phyloP scores from a whole-genome alignment of 768 basidiomycete species.

The Amanita exitialis region DNA sequence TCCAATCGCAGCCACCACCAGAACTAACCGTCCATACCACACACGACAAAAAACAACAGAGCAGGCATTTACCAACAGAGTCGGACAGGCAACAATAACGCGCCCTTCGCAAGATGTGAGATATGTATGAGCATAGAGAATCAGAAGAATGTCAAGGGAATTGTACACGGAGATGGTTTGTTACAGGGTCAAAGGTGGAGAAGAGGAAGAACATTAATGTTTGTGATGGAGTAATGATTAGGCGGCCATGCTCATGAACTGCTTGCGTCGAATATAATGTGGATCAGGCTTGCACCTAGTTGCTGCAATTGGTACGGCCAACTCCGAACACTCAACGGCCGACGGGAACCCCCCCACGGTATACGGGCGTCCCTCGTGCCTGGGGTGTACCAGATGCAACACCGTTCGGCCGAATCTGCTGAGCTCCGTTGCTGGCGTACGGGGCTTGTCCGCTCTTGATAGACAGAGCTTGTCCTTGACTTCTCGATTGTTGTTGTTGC shows the following conservation, averaged over 20 bases:
- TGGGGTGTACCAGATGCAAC: conserved; percentile 10
- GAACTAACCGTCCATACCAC: neutral
- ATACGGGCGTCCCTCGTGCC: conserved; percentile 19
- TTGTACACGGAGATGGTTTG: neutral
- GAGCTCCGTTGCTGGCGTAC: conserved; percentile 26
- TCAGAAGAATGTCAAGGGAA: neutral
- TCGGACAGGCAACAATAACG: neutral
- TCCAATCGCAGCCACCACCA: neutral
- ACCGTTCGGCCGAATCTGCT: conserved; percentile 15
- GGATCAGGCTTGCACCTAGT: neutral
- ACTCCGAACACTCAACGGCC: conserved; percentile 18
- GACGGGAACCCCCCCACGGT: conserved; percentile 28
- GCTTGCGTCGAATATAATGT: conserved; percentile 1
- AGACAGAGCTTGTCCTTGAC: neutral
- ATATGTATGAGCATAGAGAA: neutral
- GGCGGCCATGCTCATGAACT: neutral
- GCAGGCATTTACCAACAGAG: neutral
- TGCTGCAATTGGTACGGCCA: neutral
- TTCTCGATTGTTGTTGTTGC: conserved; percentile 18
- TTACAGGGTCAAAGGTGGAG: neutral
- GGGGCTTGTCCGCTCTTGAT: conserved; percentile 17
- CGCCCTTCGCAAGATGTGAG: neutral
- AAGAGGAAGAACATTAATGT: neutral
- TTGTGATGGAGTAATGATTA: conserved; percentile 1
- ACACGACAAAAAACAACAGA: neutral